Base-by-base conservation (phyloP, 495 filamentous ascomycete species). In the Penicillium goetzii region DNA sequence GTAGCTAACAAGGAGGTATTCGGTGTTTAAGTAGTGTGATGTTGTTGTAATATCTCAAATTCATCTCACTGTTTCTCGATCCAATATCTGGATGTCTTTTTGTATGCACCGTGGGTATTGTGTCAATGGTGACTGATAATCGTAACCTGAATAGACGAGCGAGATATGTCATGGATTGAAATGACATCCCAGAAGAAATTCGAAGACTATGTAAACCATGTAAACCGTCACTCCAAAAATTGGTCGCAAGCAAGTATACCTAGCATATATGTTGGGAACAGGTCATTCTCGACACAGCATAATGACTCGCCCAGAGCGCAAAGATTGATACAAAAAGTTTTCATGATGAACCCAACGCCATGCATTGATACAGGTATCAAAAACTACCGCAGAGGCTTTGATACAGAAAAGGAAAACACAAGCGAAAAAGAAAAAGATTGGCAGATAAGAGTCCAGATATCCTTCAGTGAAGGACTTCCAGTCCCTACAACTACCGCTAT, bases 301-400 rank as follows among this genome's bases (percentile, higher is more conserved):
- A 26, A 17, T 28, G 47, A 5, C 25, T 8, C 11, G 21, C 10
- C 47, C 21, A 21, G n/a, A 36, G 28, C 19, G 19, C 41, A 36
- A 51, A 32, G 43, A n/a, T 30, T 14, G 9, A 12, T 36, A 53
- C 50, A 60, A 50, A 6, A 12, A 21, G n/a, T 0, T 14, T 6
- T 30, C 47, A 30, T 30, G 4, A 30, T 28, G 56, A 51, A 38
- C 15, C 12, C 32, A 51, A 57, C 60, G 60, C 53, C 60, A 62
- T 62, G 53, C 53, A 57, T 56, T 62, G 28, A 49, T 57, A 50
- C 52, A 62, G 25, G 34, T 57, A 51, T 34, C 56, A 47, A 25
- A 9, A 53, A 47, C 25, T 7, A 56, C 26, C 12, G 23, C 11
- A 34, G 30, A 17, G 23, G 25, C 2, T 49, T n/a, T 36, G 52